These are phyloP conservation scores for Aspergillus ruber DNA, from an alignment of 2,329 filamentous ascomycete species.

Conservation along the genomic window DNA sequence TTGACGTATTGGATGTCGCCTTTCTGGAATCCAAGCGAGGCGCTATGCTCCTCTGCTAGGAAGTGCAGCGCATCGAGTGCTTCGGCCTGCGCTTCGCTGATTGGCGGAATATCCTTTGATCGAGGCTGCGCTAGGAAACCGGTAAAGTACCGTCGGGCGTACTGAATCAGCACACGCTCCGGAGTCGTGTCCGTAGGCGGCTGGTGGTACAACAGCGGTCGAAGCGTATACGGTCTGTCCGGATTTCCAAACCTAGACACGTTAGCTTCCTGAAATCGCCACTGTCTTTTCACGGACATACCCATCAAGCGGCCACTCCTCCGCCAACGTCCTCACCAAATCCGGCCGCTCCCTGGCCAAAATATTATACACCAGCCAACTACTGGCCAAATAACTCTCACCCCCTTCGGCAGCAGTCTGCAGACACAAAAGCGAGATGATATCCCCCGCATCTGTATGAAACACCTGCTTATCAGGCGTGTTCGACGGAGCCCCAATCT, in stretches of 20 bases:
- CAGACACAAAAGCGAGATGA: constrained; percentile 45
- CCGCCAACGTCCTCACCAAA: constrained; percentile 44
- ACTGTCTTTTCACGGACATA: constrained; percentile 18
- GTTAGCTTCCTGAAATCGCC: not conserved
- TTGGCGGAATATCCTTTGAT: constrained; percentile 35
- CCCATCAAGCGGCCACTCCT: constrained; percentile 44
- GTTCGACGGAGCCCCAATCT: constrained; percentile 16
- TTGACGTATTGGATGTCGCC: constrained; percentile 46
- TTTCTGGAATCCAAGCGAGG: constrained; percentile 36
- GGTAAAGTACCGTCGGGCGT: constrained; percentile 51
- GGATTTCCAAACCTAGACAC: constrained; percentile 45
- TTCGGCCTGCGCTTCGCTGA: constrained; percentile 44
- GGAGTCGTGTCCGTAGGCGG: constrained; percentile 40
- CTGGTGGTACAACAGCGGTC: constrained; percentile 43
- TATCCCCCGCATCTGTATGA: constrained; percentile 50
- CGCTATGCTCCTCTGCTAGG: constrained; percentile 33
- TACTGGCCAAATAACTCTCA: constrained; percentile 46
- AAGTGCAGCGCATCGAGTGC: constrained; percentile 46
- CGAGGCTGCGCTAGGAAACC: constrained; percentile 36
- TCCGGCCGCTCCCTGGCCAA: constrained; percentile 47
- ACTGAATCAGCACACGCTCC: constrained; percentile 52
- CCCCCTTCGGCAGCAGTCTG: constrained; percentile 44
- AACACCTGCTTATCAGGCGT: constrained; percentile 39
- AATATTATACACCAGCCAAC: constrained; percentile 49
- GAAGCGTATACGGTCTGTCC: constrained; percentile 37